phyloP scores from a whole-genome alignment of 78 protist genomes.

The Dictyostelium discoideum region dicty_2.7 NC_007090.3:758501-759000 shows the following conservation, averaged over 20 bases:
- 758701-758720: slow-evolving; percentile 57
- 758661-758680: slow-evolving; percentile 48
- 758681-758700: slow-evolving; percentile 68
- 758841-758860: slow-evolving; percentile 69
- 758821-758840: slow-evolving; percentile 78
- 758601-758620: slow-evolving; percentile 8
- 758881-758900: not conserved
- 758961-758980: not conserved
- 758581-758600: slow-evolving; percentile 9
- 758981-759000: not conserved
- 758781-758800: slow-evolving; percentile 63
- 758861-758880: slow-evolving; percentile 78
- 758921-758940: not conserved
- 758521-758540: slow-evolving; percentile 20
- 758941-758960: slow-evolving; percentile 2
- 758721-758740: slow-evolving; percentile 77
- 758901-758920: not conserved
- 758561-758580: slow-evolving; percentile 5
- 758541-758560: slow-evolving; percentile 41
- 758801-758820: slow-evolving; percentile 29
- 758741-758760: slow-evolving; percentile 57
- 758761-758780: slow-evolving; percentile 55
- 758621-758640: slow-evolving; percentile 26
- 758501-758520: slow-evolving; percentile 1
- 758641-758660: slow-evolving; percentile 70